Evolutionary conservation across 257 asterid species (phyloP), one percentile per base, ranked within the genome.

Genomic region (Penstemon barbatus): DNA sequence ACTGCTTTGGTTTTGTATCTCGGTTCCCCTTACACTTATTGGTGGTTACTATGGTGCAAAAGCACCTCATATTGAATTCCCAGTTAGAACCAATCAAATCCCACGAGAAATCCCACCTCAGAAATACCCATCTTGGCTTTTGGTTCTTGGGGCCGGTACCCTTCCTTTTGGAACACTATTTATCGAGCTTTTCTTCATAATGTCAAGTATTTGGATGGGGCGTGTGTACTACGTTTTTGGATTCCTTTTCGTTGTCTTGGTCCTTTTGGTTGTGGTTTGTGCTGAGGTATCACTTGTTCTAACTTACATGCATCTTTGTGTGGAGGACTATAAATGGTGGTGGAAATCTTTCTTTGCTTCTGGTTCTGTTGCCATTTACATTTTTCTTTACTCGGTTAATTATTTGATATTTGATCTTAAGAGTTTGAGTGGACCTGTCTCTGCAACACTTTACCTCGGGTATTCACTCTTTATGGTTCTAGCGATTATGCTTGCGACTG

Each of bases 261-360:
- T 81, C 71, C 95, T 91, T 2, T 76, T 87, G 8, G 95, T 91
- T 0, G 85, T 86, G 13, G 95, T 91, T 8, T 91, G 97, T 71
- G 97, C 95, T 18, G 97, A 91, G 82, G 97, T 91, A 5, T 89
- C 96, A 2, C 85, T 91, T 50, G 95, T 91, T 36, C 87, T 91
- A 3, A 89, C 97, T 7, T 91, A 91, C 82, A 91, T 91, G 97
- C 96, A 91, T 71, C 85, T 89, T 0, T 91, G 96, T 60, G 96
- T 89, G 66, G 96, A 91, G 85, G 96, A 91, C 70, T 91, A 90
- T 93, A 81, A 74, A 74, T 91, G 97, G 96, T 91, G 96, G 97
- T 91, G 97, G 97, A 91, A 91, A 65, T 89, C 97, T 3, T 91
- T 91, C 82, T 91, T 85, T 49, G 93, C 96, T 1, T 91, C 97